These are phyloP conservation scores for Fusarium sp. DNA, from an alignment of 2,329 filamentous ascomycete genomes.

Conservation along the genomic window DNA sequence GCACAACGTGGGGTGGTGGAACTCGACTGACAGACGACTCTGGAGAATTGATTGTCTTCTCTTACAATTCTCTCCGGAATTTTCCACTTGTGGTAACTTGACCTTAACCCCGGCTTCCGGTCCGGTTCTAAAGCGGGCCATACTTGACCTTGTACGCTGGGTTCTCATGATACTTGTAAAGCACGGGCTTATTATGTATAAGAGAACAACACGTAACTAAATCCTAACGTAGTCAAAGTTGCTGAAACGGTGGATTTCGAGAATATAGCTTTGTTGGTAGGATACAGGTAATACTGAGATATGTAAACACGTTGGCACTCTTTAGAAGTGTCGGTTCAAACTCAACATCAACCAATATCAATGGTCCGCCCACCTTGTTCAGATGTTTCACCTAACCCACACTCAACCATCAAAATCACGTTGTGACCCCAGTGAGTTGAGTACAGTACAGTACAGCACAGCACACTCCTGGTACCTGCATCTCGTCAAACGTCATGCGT, in stretches of 20 bases:
- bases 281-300: too few species aligned
- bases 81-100: conserved; percentile 37
- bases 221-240: background rate
- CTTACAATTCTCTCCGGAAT: conserved; percentile 31
- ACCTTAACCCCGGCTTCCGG: conserved; percentile 4
- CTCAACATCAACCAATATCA: too few species aligned
- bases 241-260: too few species aligned
- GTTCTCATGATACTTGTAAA: background rate
- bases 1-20: conserved; percentile 31
- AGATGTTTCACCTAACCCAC: too few species aligned
- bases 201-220: background rate
- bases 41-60: conserved; percentile 2
- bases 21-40: conserved; percentile 1
- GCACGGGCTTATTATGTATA: background rate
- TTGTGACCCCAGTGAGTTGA: conserved; percentile 3
- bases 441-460: background rate
- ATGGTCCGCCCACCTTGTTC: too few species aligned
- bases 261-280: too few species aligned
- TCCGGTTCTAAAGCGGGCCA: conserved; percentile 3
- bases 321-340: too few species aligned
- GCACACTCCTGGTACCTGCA: background rate
- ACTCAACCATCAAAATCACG: background rate
- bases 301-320: too few species aligned
- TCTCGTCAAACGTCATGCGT: background rate
- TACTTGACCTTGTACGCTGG: background rate